phyloP scores from a whole-genome alignment of 2,329 filamentous ascomycete species.

The Apiospora marii region DNA sequence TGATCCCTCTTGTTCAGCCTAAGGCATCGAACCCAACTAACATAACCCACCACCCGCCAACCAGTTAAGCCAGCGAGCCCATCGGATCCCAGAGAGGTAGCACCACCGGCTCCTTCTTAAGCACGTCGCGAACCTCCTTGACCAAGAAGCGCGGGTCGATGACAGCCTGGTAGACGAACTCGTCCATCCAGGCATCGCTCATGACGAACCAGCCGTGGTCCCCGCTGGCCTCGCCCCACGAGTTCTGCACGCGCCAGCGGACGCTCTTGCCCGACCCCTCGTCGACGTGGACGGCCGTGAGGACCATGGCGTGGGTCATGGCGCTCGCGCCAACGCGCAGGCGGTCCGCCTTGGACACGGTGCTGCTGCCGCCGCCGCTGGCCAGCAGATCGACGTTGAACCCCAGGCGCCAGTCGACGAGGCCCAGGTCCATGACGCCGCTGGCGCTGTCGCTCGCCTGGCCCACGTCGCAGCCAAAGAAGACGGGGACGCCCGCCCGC shows the following conservation, averaged over 20 bases:
- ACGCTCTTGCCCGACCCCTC: conserved; percentile 67
- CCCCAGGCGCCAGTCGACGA: conserved; percentile 84
- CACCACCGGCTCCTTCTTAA: conserved; percentile 74
- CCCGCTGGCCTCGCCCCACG: conserved; percentile 76
- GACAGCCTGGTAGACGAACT: conserved; percentile 87
- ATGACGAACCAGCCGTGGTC: conserved; percentile 89
- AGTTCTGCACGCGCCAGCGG: conserved; percentile 88
- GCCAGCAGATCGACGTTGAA: conserved; percentile 76
- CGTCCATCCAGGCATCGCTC: conserved; percentile 80
- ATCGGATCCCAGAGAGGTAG: conserved; percentile 84
- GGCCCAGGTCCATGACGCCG: conserved; percentile 81
- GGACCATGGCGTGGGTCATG: conserved; percentile 94
- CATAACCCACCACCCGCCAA: background rate
- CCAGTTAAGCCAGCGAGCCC: conserved; percentile 69
- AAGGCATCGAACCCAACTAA: background rate
- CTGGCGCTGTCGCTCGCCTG: conserved; percentile 74
- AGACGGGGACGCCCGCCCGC: conserved; percentile 78
- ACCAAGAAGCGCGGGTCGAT: conserved; percentile 75
- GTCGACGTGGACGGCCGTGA: conserved; percentile 84
- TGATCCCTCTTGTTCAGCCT: background rate
- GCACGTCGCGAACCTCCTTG: conserved; percentile 72
- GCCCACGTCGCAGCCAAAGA: conserved; percentile 89
- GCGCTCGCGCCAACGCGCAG: conserved; percentile 76
- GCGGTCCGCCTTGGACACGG: conserved; percentile 78
- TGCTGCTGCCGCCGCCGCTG: conserved; percentile 35